Evolutionary conservation across 2,329 filamentous ascomycete species (phyloP).

Genomic region (Paracamarosporium sp.): DNA sequence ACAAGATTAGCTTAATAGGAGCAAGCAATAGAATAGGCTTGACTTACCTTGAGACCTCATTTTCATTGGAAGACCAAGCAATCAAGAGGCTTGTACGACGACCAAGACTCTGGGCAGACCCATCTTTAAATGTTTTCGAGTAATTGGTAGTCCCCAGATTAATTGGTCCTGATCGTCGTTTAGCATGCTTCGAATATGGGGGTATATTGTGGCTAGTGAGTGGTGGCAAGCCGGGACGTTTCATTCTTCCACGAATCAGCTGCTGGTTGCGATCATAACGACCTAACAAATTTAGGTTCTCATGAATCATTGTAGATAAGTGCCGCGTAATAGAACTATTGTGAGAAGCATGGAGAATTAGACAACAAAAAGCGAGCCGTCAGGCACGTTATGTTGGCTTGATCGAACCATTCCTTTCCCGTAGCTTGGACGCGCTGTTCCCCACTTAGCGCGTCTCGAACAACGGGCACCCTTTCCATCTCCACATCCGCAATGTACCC

Average conservation of each 20-base stretch:
- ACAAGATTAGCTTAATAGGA: background rate
- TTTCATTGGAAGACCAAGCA: background rate
- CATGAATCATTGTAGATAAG: background rate
- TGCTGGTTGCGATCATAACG: background rate
- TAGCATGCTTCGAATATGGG: background rate
- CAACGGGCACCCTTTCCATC: background rate
- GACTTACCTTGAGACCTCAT: background rate
- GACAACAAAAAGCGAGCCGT: background rate
- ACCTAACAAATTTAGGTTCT: background rate
- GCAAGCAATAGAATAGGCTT: background rate
- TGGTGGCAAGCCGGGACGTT: background rate
- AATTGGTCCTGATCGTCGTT: constrained; percentile 4
- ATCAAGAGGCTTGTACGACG: background rate
- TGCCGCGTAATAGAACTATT: background rate
- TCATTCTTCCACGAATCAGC: constrained; percentile 5
- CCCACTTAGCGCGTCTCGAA: background rate
- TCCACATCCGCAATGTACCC: background rate
- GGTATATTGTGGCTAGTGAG: constrained; percentile 1
- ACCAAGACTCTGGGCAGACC: background rate
- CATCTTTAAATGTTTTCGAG: background rate
- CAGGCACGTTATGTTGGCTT: background rate
- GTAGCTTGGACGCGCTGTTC: background rate
- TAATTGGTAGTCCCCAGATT: background rate
- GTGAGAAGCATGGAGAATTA: background rate
- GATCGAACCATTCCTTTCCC: background rate